These are phyloP conservation scores for Sextonia rubra DNA, from an alignment of 164 flowering plant species.

Conservation along the genomic window DNA sequence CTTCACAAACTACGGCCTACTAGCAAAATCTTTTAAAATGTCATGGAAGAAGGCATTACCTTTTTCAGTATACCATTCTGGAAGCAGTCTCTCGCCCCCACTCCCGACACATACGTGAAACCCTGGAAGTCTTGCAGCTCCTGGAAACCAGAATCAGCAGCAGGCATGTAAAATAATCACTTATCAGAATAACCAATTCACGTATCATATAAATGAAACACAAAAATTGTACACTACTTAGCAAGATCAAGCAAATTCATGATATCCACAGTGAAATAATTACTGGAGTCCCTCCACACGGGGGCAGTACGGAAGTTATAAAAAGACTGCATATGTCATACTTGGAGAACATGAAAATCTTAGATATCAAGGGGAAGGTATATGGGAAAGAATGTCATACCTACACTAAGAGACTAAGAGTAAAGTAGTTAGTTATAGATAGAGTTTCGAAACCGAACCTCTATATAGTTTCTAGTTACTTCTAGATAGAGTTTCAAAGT, in stretches of 20 bases:
- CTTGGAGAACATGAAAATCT: too few species aligned
- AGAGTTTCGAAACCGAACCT: too few species aligned
- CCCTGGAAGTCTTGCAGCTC: conserved; percentile 27
- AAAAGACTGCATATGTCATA: too few species aligned
- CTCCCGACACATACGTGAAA: conserved; percentile 32
- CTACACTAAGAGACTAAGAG: too few species aligned
- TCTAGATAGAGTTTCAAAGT: too few species aligned
- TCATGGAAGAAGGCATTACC: conserved; percentile 6
- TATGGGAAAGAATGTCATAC: too few species aligned
- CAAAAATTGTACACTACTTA: not conserved
- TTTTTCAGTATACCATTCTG: conserved; percentile 27
- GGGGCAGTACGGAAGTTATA: too few species aligned
- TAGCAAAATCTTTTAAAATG: not conserved
- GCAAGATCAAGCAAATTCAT: not conserved
- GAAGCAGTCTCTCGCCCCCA: conserved; percentile 31
- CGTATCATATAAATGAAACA: not conserved
- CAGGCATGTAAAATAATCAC: not conserved
- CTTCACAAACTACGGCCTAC: not conserved
- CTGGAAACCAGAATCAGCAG: conserved; percentile 7
- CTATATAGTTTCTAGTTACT: too few species aligned
- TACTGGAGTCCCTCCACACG: not conserved
- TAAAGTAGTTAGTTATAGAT: too few species aligned
- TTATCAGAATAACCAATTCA: not conserved
- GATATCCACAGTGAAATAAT: not conserved
- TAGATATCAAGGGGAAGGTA: too few species aligned